Percentiles rank a stretch among this genome's conserved stretches.
Conservation (phyloP, 2,329 filamentous ascomycete genomes). For the Aureobasidium melanogenum region DNA sequence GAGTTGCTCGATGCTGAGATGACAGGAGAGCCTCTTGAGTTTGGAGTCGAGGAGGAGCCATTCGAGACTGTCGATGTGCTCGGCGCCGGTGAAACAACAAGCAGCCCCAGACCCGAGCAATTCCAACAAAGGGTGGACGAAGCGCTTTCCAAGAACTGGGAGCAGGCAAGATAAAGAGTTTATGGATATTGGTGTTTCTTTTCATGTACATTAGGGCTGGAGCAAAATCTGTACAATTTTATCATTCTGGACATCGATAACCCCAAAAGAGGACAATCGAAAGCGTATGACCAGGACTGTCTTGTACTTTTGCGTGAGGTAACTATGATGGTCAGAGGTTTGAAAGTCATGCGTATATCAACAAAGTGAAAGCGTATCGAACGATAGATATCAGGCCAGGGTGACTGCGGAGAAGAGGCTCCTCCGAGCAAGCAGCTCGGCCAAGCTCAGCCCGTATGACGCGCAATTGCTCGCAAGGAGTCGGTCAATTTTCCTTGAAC, state of each 20-base stretch:
- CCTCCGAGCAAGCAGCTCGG: not conserved
- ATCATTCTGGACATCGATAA: not conserved
- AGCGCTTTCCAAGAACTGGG: not conserved
- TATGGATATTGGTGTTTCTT: not conserved
- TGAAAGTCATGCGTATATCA: not conserved
- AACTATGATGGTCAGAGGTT: not conserved
- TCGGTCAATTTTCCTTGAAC: not conserved
- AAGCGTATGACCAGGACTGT: not conserved
- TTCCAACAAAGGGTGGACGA: constrained; percentile 10
- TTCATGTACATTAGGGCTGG: constrained; percentile 8
- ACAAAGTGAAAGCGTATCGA: not conserved
- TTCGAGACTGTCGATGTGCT: not conserved
- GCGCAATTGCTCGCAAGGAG: not conserved
- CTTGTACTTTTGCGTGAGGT: not conserved
- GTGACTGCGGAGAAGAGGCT: constrained; percentile 3
- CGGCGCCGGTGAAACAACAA: not conserved
- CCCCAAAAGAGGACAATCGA: not conserved
- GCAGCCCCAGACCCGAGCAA: not conserved
- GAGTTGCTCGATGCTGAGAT: constrained; percentile 19
- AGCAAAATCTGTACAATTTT: constrained; percentile 9
- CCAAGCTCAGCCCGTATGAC: constrained; percentile 2
- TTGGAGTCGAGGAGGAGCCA: constrained; percentile 8
- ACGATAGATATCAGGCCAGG: not conserved
- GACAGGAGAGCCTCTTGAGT: constrained; percentile 24
- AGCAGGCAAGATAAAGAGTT: not conserved